phyloP scores from a whole-genome alignment of 202 grass and related monocot genomes.

The Miscanthus sacchariflorus region DNA sequence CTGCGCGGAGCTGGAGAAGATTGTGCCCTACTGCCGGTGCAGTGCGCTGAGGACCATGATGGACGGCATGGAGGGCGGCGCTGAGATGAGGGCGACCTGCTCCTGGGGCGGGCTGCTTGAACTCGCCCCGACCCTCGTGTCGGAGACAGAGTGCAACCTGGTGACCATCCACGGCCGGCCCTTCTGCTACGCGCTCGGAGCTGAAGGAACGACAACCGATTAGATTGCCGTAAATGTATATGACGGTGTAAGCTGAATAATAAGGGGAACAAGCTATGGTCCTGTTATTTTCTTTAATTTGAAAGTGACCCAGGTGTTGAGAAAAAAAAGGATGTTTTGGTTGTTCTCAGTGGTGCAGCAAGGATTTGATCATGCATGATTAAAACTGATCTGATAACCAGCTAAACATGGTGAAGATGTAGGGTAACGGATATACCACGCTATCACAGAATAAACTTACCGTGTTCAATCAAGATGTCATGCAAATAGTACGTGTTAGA shows the following conservation, averaged over 20 bases:
- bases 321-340: background rate
- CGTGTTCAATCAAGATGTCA: no score
- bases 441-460: no score
- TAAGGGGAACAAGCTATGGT: background rate
- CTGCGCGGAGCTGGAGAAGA: no score
- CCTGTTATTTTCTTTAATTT: background rate
- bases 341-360: background rate
- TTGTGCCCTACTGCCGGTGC: no score
- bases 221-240: background rate
- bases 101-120: background rate
- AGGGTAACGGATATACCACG: no score
- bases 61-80: no score
- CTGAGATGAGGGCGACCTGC: background rate
- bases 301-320: no score
- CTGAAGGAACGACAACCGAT: background rate
- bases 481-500: no score
- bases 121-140: background rate
- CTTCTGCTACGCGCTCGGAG: slow-evolving; percentile 15
- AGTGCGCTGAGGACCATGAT: no score
- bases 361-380: no score
- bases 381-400: no score
- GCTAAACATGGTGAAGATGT: no score
- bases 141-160: slow-evolving; percentile 2
- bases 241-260: background rate
- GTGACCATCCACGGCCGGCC: background rate